A percentile compares a stretch with the other conserved stretches of the same genome.
Conservation (phyloP, 257 asterid species). For the Penstemon eatonii region DNA sequence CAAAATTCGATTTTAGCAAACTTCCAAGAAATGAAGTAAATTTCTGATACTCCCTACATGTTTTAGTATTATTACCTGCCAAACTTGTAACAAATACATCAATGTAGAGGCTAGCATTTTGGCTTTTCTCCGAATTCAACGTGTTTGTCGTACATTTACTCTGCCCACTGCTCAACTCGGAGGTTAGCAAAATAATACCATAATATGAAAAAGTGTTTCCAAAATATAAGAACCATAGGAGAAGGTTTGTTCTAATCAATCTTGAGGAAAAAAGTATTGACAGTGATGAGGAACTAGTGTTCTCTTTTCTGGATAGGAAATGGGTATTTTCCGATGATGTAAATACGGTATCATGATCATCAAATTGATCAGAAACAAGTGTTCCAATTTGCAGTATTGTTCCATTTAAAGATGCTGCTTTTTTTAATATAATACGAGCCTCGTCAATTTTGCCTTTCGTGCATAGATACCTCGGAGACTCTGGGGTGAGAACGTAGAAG, state of each 20-base stretch:
- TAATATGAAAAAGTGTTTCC: slow-evolving; percentile 71
- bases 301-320: slow-evolving; percentile 31
- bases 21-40: not conserved
- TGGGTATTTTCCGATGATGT: slow-evolving; percentile 29
- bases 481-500: slow-evolving; percentile 38
- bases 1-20: slow-evolving; percentile 18
- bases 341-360: slow-evolving; percentile 8
- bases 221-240: slow-evolving; percentile 57
- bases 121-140: slow-evolving; percentile 26
- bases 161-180: slow-evolving; percentile 64
- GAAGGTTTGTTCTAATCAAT: slow-evolving; percentile 52
- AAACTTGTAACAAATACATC: slow-evolving; percentile 66
- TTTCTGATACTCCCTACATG: not conserved
- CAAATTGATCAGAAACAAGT: slow-evolving; percentile 37
- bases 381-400: slow-evolving; percentile 36
- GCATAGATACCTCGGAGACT: slow-evolving; percentile 57
- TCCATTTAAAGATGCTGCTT: slow-evolving; percentile 43
- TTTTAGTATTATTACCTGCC: slow-evolving; percentile 50
- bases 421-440: slow-evolving; percentile 44
- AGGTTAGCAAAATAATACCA: slow-evolving; percentile 72
- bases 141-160: slow-evolving; percentile 40
- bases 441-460: slow-evolving; percentile 45
- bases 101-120: slow-evolving; percentile 45
- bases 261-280: slow-evolving; percentile 47
- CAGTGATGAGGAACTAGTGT: slow-evolving; percentile 37